Evolutionary conservation across 2,329 filamentous ascomycete species (phyloP), one percentile per base, ranked within the genome.

Genomic region (Phyllosticta paracitricarpa): DNA sequence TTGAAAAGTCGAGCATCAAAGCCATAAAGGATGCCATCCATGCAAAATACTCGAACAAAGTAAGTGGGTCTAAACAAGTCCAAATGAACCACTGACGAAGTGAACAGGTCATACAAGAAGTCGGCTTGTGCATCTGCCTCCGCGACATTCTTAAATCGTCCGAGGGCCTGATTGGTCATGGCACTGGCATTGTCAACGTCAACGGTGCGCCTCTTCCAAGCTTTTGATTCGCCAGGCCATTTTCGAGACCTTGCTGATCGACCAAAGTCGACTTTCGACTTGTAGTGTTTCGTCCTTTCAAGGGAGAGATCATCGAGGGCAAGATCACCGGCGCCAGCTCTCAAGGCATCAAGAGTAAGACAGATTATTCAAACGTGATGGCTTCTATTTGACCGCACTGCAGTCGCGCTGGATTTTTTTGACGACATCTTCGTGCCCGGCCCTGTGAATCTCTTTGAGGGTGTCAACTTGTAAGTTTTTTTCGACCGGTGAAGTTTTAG

Each of bases 1-100:
- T 97, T 71, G 83, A 86, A 64, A 94, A 94, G 75, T 81, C 85
- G 63, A 95, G 89, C 70, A 83, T 85, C 33, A 83, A 91, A 65
- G 91, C 91, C 1, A 90, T 99, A 65, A 91, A 97, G 76, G 92
- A 99, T 77, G 94, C 94, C 69, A 94, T 99, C 77, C 97, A 99
- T 73, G 82, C 86, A 65, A 99, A 99, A 77, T 99, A 97, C 75
- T 86, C 93, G 63, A 97, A 99, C 77, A 94, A 93, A 76, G 88
- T 90, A 63, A 17, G 26, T 35, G 53, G 53, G 9, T 56, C 9
- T 24, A 35, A 7, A 17, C 28, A 24, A n/a, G 28, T 63, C 51
- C 63, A 33, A 19, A 55, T 52, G n/a, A 61, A 53, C 48, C 19
- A 61, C 56, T 55, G n/a, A 57, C 33, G 58, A 54, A 25, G 54